Base-by-base conservation (phyloP, 2,329 filamentous ascomycete genomes). In the Colletotrichum acutatum region DNA sequence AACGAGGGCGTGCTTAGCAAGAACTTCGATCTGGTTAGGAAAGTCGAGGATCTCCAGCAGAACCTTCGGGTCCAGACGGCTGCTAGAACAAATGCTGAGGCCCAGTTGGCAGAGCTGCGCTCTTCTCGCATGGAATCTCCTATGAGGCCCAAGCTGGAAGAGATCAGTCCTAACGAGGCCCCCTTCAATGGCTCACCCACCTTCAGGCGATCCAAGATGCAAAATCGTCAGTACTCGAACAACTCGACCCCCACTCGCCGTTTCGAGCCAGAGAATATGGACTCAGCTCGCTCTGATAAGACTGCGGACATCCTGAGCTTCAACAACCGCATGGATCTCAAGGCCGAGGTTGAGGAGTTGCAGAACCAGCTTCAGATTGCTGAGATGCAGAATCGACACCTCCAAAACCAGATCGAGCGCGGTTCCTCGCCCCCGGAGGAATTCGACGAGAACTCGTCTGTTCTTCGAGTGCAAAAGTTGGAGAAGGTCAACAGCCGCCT, bases 291-390 rank as follows among this genome's bases (percentile, higher is more conserved):
- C 53, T 98, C 95, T 2, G 96, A 98, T 80, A 90, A 91, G 69
- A 98, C 95, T 0, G 90, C 93, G 28, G 96, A 98, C 80, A 93
- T 95, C 19, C 86, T 95, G 54, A 92, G 92, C 76, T 94, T 94
- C 83, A 96, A 97, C 84, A 95, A 93, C 79, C 92, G 93, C 52
- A 96, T 97, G 92, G 96, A 98, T 80, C 86, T 97, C 72, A 97
- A 95, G 78, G 90, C 94, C 4, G 95, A 98, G 78, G 87, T 98
- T 14, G 96, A 98, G 80, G 92, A 97, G 82, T 88, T 98, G 30
- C 96, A 98, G 80, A 98, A 97, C 80, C 95, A 98, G 80, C 89
- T 98, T 64, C 96, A 98, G 79, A 90, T 98, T 81, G 92, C 93
- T 5, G 93, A 98, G 82, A 98, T 98, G 94, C 94, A 97, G 78